A percentile compares a stretch with the other conserved stretches of the same genome.
These are phyloP conservation scores for Phaseolus lunatus DNA, from an alignment of 306 rosid species.

Conservation along the genomic window DNA sequence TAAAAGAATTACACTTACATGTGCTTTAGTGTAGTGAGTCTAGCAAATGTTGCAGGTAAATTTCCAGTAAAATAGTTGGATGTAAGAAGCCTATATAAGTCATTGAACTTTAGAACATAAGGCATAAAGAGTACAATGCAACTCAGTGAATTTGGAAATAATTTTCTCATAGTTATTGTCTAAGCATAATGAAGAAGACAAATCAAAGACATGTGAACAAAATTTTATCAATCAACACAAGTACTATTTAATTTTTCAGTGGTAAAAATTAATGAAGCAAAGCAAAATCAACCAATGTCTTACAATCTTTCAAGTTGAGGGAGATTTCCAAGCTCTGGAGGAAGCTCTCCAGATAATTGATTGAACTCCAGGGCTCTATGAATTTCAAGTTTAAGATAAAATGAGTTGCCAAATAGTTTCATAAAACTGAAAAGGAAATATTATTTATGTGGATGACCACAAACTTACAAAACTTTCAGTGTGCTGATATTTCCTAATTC, in stretches of 20 bases:
- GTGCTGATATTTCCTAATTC: constrained; percentile 72
- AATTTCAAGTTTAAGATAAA: constrained; percentile 22
- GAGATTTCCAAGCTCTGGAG: constrained; percentile 59
- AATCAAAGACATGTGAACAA: not conserved
- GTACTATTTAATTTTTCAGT: not conserved
- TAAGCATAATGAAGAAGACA: not conserved
- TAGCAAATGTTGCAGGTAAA: constrained; percentile 11
- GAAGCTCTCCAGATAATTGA: constrained; percentile 53
- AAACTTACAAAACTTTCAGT: constrained; percentile 70
- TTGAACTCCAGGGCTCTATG: constrained; percentile 55
- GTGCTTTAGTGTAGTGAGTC: constrained; percentile 16
- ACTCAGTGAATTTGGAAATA: not conserved
- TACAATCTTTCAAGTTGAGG: constrained; percentile 54
- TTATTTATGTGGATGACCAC: not conserved
- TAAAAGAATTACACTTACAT: constrained; percentile 48
- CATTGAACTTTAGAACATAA: constrained; percentile 1
- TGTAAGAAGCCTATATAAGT: constrained; percentile 44
- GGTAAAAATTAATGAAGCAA: not conserved
- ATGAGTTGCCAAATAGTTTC: not conserved
- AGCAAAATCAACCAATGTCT: constrained; percentile 12
- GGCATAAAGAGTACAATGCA: not conserved
- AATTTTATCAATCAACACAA: not conserved
- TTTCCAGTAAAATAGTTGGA: constrained; percentile 48
- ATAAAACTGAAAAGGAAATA: not conserved
- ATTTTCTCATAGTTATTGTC: not conserved